Base-by-base conservation (phyloP, 768 basidiomycete genomes). In the Clavulina sp. region DNA sequence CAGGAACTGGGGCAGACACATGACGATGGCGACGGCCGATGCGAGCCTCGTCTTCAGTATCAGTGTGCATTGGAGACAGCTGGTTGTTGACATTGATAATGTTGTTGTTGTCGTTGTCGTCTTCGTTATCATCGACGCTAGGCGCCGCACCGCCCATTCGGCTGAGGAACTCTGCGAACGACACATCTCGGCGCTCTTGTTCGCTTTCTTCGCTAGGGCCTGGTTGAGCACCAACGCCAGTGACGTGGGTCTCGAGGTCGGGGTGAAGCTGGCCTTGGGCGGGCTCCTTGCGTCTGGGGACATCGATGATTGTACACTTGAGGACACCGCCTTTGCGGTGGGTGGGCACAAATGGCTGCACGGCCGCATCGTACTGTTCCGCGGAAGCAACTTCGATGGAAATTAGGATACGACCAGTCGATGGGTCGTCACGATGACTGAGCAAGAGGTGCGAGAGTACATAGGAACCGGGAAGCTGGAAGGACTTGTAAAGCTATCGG, bases 401-500 rank as follows among this genome's bases (percentile, higher is more conserved):
- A n/a, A 55, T 55, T 16, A 55, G 54, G 2, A 32, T 19, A 28
- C 13, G 28, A 28, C 16, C 28, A 21, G 48, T 28, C n/a, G n/a
- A n/a, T n/a, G 13, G 13, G 26, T 16, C 26, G 16, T 23, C 52
- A 2, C 4, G 13, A 26, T 9, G 52, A 24, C 18, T 23, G 9
- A 4, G 40, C 52, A 36, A 4, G 16, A 21, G 53, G 53, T 4
- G 21, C n/a, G 34, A 55, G 50, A 9, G 52, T 53, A 54, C 21
- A 48, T 55, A 53, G 36, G 43, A 55, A 23, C 36, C 19, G 43
- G 44, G 30, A 18, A 55, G 19, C 24, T 29, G 43, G 34, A 55
- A 55, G 30, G 54, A 41, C 48, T 55, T 55, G 53, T 54, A 52
- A 33, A 55, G 38, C 54, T 55, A 34, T 16, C 19, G 53, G n/a